Conservation (phyloP, 768 basidiomycete species). For the Guyanaporus albipodus region DNA sequence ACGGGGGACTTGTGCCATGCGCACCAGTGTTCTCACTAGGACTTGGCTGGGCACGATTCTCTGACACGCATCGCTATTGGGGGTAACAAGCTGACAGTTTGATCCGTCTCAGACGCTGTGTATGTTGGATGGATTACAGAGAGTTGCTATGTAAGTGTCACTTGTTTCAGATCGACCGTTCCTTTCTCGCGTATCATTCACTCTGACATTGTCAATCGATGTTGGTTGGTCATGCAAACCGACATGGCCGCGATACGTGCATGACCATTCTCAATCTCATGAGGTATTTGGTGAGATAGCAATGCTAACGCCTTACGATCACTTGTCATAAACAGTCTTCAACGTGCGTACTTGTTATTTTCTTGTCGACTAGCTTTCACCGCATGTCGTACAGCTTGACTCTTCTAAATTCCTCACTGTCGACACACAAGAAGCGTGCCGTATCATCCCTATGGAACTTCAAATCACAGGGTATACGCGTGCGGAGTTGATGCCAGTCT, state of each 20-base stretch:
- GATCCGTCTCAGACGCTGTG: conserved; percentile 39
- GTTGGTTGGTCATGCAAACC: no score
- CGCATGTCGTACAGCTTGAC: conserved; percentile 17
- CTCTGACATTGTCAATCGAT: no score
- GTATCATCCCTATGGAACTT: conserved; percentile 53
- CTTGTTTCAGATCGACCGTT: neutral
- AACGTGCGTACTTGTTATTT: conserved; percentile 11
- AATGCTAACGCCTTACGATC: conserved; percentile 1
- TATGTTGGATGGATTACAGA: conserved; percentile 58
- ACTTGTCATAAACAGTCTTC: conserved; percentile 15
- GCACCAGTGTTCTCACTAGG: neutral
- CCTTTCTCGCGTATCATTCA: neutral
- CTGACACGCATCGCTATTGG: neutral
- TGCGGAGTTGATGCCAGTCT: conserved; percentile 20
- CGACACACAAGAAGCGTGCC: conserved; percentile 41
- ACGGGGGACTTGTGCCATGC: no score
- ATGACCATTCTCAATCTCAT: neutral
- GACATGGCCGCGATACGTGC: no score
- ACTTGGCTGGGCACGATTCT: neutral
- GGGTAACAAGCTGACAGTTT: conserved; percentile 3
- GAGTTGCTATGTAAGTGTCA: conserved; percentile 47
- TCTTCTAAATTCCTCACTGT: conserved; percentile 29
- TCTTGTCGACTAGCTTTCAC: neutral
- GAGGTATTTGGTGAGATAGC: neutral
- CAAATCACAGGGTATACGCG: conserved; percentile 37